Conservation (phyloP, 164 flowering plant genomes). For the Liriodendron chinense region DNA sequence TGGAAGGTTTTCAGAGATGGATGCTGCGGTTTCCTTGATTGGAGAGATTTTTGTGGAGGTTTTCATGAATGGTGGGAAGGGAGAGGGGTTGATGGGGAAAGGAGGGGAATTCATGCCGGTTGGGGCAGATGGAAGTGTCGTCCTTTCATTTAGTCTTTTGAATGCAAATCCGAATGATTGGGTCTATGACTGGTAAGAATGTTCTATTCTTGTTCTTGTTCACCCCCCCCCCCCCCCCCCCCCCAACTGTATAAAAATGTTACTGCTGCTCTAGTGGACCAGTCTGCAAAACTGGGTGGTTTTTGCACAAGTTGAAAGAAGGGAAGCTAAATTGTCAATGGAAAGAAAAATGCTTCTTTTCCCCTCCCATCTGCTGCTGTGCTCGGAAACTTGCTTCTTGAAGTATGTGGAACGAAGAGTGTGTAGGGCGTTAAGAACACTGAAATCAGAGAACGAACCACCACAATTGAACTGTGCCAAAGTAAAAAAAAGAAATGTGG, state of each 20-base stretch:
- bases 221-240: neutral
- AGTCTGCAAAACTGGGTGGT: too few species aligned
- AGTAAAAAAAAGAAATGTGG: too few species aligned
- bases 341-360: neutral
- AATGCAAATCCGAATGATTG: constrained; percentile 87
- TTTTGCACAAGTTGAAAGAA: too few species aligned
- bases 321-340: too few species aligned
- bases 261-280: too few species aligned
- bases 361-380: neutral
- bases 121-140: constrained; percentile 87
- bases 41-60: constrained; percentile 66
- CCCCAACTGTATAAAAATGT: too few species aligned
- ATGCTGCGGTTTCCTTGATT: constrained; percentile 30
- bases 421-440: too few species aligned
- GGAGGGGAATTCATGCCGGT: constrained; percentile 89
- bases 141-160: constrained; percentile 82
- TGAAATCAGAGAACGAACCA: too few species aligned
- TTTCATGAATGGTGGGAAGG: constrained; percentile 80
- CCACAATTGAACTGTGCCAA: too few species aligned
- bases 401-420: neutral
- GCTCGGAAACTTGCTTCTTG: neutral
- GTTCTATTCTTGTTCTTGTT: neutral
- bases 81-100: constrained; percentile 44
- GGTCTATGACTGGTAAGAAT: constrained; percentile 79
- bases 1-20: constrained; percentile 44